Percentiles rank a stretch among this genome's conserved stretches.
Conservation (phyloP, 2,329 filamentous ascomycete species). For the Cercospora brassicicola region DNA sequence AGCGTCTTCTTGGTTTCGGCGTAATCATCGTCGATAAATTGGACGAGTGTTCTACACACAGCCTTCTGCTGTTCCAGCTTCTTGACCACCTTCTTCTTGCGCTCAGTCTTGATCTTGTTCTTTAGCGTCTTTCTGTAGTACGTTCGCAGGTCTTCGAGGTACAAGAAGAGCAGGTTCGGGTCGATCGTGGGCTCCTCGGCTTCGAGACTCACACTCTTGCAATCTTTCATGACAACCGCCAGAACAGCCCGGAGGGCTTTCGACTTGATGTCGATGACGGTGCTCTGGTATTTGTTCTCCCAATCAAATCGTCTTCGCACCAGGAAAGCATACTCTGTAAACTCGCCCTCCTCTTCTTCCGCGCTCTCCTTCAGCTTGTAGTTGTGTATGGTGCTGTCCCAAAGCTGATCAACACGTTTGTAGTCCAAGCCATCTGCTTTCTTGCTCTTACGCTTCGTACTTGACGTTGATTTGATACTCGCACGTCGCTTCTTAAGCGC, state of each 20-base stretch:
- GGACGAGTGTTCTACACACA: constrained; percentile 70
- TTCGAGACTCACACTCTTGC: constrained; percentile 76
- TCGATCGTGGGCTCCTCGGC: constrained; percentile 70
- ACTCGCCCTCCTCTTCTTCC: constrained; percentile 65
- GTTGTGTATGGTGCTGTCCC: constrained; percentile 59
- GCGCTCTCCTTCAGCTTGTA: constrained; percentile 68
- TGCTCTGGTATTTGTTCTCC: constrained; percentile 76
- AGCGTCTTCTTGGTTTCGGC: constrained; percentile 74
- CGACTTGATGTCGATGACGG: constrained; percentile 81
- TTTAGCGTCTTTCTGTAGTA: constrained; percentile 65
- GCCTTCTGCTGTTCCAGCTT: constrained; percentile 59
- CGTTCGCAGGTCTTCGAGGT: constrained; percentile 72
- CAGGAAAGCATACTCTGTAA: constrained; percentile 79
- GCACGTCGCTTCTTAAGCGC: constrained; percentile 24
- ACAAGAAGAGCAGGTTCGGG: constrained; percentile 55
- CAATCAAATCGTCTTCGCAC: constrained; percentile 79
- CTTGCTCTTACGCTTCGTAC: constrained; percentile 26
- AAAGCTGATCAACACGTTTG: constrained; percentile 66
- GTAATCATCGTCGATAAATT: constrained; percentile 81
- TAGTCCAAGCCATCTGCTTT: constrained; percentile 56
- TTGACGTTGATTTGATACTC: constrained; percentile 24
- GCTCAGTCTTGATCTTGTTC: constrained; percentile 56
- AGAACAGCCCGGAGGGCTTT: constrained; percentile 72
- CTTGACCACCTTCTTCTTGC: constrained; percentile 62
- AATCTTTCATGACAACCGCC: constrained; percentile 69